A percentile compares a stretch with the other conserved stretches of the same genome.
Evolutionary conservation across 805 yeast species (phyloP).

Genomic region (Monosporozyma servazzii): DNA sequence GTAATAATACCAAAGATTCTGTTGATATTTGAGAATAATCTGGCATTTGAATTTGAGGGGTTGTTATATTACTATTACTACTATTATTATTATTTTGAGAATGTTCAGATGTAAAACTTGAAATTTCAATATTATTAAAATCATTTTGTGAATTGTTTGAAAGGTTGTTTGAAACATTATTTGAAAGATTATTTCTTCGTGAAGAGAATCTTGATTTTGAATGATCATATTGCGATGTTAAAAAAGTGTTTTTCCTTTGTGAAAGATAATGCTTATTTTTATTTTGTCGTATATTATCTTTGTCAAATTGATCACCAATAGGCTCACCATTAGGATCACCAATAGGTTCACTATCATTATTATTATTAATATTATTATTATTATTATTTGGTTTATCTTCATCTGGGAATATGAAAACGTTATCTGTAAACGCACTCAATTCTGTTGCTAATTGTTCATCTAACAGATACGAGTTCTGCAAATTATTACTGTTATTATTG

Average conservation of each 20-base stretch:
- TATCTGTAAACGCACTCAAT: constrained; percentile 76
- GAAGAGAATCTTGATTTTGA: constrained; percentile 25
- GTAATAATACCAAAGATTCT: constrained; percentile 31
- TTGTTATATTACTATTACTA: not conserved
- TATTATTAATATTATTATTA: constrained; percentile 4
- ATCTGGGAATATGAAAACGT: constrained; percentile 70
- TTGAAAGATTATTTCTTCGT: constrained; percentile 6
- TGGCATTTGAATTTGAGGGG: constrained; percentile 19
- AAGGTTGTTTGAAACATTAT: not conserved
- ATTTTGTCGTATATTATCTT: constrained; percentile 5
- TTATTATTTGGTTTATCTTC: constrained; percentile 39
- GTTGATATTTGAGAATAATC: constrained; percentile 27
- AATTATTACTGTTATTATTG: not conserved
- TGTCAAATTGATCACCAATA: constrained; percentile 2
- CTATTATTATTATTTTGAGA: not conserved
- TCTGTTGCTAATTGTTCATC: constrained; percentile 53
- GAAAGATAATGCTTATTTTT: constrained; percentile 20
- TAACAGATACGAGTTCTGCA: constrained; percentile 17
- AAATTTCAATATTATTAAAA: not conserved
- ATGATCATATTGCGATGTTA: constrained; percentile 28
- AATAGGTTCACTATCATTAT: constrained; percentile 3
- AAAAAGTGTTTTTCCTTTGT: constrained; percentile 23
- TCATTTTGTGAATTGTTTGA: not conserved
- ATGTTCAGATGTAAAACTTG: not conserved
- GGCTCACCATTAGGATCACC: no score